Evolutionary conservation across 2,329 filamentous ascomycete genomes (phyloP).

Genomic region (Chrysosporium keratinophilum): DNA sequence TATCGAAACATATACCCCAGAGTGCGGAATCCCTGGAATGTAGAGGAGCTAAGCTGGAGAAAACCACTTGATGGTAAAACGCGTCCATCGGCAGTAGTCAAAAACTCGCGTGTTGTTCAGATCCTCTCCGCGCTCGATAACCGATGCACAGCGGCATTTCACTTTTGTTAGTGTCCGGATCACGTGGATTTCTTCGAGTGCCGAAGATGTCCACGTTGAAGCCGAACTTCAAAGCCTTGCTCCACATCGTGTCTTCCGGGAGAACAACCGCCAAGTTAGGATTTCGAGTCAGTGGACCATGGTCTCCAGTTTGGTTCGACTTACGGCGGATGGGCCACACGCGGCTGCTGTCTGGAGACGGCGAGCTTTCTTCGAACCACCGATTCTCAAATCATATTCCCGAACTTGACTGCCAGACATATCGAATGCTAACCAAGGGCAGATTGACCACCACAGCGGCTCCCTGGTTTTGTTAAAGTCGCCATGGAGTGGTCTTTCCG

Average conservation of each 20-base stretch:
- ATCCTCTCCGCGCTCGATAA: no score
- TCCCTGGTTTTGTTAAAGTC: neutral
- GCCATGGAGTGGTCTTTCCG: neutral
- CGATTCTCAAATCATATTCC: neutral
- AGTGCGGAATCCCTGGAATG: no score
- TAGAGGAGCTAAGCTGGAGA: no score
- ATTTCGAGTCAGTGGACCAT: neutral
- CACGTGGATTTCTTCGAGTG: no score
- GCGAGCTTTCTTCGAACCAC: neutral
- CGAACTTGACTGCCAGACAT: conserved; percentile 8
- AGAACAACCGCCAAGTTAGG: neutral
- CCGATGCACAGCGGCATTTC: no score
- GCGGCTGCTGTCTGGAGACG: neutral
- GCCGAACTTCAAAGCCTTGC: neutral
- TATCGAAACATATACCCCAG: no score
- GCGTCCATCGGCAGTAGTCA: no score
- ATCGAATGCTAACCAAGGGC: neutral
- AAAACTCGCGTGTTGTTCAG: no score
- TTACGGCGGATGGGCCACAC: neutral
- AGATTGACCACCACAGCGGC: neutral
- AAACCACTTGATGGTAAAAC: no score
- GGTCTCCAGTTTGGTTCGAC: neutral
- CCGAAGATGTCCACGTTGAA: no score
- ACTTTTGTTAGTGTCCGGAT: no score
- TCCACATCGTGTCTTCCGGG: neutral